These are phyloP conservation scores for Aspergillus sclerotiicarbonarius DNA, from an alignment of 495 filamentous ascomycete genomes.

Conservation along the genomic window DNA sequence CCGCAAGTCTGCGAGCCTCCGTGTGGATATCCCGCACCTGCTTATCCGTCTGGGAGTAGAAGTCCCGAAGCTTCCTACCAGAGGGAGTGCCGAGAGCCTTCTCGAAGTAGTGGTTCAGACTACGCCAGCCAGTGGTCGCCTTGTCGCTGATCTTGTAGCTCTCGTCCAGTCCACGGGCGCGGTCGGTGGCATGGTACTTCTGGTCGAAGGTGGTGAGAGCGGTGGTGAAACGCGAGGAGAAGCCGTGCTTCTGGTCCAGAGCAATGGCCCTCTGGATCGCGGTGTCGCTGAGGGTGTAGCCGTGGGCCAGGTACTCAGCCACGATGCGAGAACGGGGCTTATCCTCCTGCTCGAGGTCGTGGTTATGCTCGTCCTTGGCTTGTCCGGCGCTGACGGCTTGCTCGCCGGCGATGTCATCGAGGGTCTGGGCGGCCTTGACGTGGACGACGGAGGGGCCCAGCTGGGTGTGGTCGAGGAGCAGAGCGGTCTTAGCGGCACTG, in stretches of 20 bases:
- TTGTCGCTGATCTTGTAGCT: slow-evolving; percentile 70
- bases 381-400: slow-evolving; percentile 45
- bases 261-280: slow-evolving; percentile 81
- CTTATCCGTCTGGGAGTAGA: slow-evolving; percentile 78
- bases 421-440: slow-evolving; percentile 65
- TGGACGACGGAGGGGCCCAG: slow-evolving; percentile 78
- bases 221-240: slow-evolving; percentile 70
- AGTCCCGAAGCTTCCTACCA: slow-evolving; percentile 77
- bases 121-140: slow-evolving; percentile 60
- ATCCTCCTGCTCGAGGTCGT: slow-evolving; percentile 85
- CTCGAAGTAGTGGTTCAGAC: slow-evolving; percentile 83
- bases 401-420: slow-evolving; percentile 61
- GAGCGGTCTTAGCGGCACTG: slow-evolving; percentile 87
- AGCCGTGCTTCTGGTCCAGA: slow-evolving; percentile 86
- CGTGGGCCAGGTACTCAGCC: slow-evolving; percentile 93
- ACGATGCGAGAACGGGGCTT: slow-evolving; percentile 91
- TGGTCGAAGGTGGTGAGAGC: slow-evolving; percentile 74
- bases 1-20: slow-evolving; percentile 82
- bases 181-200: slow-evolving; percentile 77
- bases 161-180: slow-evolving; percentile 70
- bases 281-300: slow-evolving; percentile 83
- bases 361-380: slow-evolving; percentile 50
- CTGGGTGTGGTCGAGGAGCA: slow-evolving; percentile 93
- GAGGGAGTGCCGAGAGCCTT: slow-evolving; percentile 82
- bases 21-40: slow-evolving; percentile 90